Evolutionary conservation across 192 early-diverging fungal genomes (phyloP).

Genomic region (Martensiomyces pterosporus): DNA sequence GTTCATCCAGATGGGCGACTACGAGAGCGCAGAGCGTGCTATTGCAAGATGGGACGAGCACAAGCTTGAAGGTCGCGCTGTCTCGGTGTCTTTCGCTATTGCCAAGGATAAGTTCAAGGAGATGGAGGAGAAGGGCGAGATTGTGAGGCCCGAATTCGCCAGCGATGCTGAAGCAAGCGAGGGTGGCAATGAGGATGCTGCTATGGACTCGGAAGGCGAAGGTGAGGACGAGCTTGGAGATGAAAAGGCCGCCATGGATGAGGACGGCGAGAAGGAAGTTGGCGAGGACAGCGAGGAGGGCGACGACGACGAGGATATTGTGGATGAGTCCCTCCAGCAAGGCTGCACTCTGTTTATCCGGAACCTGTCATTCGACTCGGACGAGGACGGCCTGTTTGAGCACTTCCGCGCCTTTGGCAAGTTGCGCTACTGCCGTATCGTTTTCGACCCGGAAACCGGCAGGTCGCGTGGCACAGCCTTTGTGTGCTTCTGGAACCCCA

Average conservation of each 20-base stretch:
- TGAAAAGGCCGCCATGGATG: conserved; percentile 33
- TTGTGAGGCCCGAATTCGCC: conserved; percentile 40
- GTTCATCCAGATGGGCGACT: conserved; percentile 80
- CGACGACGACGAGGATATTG: conserved; percentile 41
- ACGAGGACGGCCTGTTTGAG: conserved; percentile 70
- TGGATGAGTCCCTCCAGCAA: conserved; percentile 54
- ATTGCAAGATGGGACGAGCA: conserved; percentile 69
- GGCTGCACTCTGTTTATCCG: conserved; percentile 87
- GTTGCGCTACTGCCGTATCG: conserved; percentile 78
- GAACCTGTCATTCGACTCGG: conserved; percentile 89
- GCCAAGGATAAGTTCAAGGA: conserved; percentile 69
- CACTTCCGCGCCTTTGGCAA: conserved; percentile 48
- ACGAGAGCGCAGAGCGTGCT: conserved; percentile 66
- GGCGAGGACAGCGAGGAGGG: conserved; percentile 29
- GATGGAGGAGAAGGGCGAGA: conserved; percentile 56
- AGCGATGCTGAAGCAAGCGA: conserved; percentile 30
- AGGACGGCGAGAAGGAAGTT: conserved; percentile 35
- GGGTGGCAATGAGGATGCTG: conserved; percentile 33
- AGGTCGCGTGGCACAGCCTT: conserved; percentile 93
- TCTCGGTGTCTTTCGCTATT: conserved; percentile 83
- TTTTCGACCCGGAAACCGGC: conserved; percentile 77
- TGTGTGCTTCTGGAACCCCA: conserved; percentile 74
- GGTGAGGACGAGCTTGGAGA: conserved; percentile 5
- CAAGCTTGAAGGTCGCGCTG: conserved; percentile 63
- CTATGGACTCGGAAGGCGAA: conserved; percentile 22